Conservation (phyloP, 2,329 filamentous ascomycete species). For the Didymella arachidicola region DNA sequence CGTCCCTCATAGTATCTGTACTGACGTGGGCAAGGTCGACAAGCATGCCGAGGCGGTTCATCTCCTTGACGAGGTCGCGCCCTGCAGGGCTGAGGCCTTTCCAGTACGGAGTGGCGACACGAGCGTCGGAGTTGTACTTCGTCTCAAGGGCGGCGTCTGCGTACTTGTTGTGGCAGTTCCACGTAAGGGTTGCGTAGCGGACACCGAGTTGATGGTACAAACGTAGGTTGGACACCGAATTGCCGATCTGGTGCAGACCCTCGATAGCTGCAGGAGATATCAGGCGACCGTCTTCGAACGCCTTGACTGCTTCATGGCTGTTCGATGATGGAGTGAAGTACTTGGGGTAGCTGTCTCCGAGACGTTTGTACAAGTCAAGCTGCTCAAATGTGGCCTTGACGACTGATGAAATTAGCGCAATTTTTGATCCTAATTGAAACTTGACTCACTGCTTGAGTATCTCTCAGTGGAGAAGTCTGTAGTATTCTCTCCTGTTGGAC, state of each 20-base stretch:
- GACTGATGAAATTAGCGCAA: slow-evolving; percentile 50
- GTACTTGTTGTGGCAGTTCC: slow-evolving; percentile 91
- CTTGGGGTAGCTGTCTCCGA: slow-evolving; percentile 69
- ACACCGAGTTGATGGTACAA: slow-evolving; percentile 80
- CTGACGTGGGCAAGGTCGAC: slow-evolving; percentile 85
- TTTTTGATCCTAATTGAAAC: not conserved
- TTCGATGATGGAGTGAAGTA: slow-evolving; percentile 72
- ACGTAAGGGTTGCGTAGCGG: slow-evolving; percentile 86
- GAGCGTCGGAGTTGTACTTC: slow-evolving; percentile 52
- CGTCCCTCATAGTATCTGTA: slow-evolving; percentile 84
- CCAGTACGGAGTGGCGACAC: slow-evolving; percentile 65
- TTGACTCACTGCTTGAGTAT: slow-evolving; percentile 68
- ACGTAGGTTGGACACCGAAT: slow-evolving; percentile 77
- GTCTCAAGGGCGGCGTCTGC: slow-evolving; percentile 80
- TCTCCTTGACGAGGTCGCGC: slow-evolving; percentile 75
- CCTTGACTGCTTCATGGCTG: slow-evolving; percentile 66
- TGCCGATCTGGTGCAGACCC: slow-evolving; percentile 92
- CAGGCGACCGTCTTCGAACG: slow-evolving; percentile 52
- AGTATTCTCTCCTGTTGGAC: slow-evolving; percentile 68
- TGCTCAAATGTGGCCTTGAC: slow-evolving; percentile 75
- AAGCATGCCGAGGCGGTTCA: slow-evolving; percentile 96
- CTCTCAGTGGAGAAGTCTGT: slow-evolving; percentile 76
- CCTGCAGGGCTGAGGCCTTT: slow-evolving; percentile 77
- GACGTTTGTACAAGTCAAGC: slow-evolving; percentile 74
- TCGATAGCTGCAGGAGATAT: slow-evolving; percentile 50